A percentile compares a stretch with the other conserved stretches of the same genome.
Conservation (phyloP, 352 stramenopile genomes). For the Pythium myriotylum region DNA sequence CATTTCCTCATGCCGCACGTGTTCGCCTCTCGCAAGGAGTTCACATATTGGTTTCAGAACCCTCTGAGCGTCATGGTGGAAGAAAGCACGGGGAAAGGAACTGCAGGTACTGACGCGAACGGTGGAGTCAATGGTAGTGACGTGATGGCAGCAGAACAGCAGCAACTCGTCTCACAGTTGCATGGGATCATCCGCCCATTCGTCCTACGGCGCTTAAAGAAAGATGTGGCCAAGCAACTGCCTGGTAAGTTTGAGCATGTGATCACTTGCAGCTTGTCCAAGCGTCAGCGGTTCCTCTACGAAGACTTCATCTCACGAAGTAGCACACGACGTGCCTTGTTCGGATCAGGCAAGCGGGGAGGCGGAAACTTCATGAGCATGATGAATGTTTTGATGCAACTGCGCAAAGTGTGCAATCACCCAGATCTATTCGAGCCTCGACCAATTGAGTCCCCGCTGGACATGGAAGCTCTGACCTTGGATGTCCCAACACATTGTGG, state of each 20-base stretch:
- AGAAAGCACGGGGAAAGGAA: constrained; percentile 20
- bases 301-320: constrained; percentile 98
- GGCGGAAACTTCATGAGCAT: constrained; percentile 95
- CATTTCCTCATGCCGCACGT: constrained; percentile 99
- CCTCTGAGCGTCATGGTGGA: constrained; percentile 90
- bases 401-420: constrained; percentile 98
- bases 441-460: constrained; percentile 96
- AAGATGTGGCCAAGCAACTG: constrained; percentile 98
- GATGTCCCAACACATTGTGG: constrained; percentile 39
- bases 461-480: constrained; percentile 50
- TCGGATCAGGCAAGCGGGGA: constrained; percentile 45
- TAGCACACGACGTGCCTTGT: constrained; percentile 92
- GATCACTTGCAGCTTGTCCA: constrained; percentile 93
- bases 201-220: constrained; percentile 96
- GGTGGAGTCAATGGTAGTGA: neutral
- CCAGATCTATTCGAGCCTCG: constrained; percentile 98
- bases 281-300: constrained; percentile 96
- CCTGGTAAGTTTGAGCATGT: constrained; percentile 98
- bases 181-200: constrained; percentile 99
- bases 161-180: constrained; percentile 92
- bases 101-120: neutral
- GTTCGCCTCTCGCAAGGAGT: constrained; percentile 93
- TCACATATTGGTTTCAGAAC: constrained; percentile 98
- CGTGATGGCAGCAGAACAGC: constrained; percentile 60
- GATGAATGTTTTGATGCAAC: constrained; percentile 99